Evolutionary conservation across 2,329 filamentous ascomycete genomes (phyloP).

Genomic region (Pezizomycotina sp.): DNA sequence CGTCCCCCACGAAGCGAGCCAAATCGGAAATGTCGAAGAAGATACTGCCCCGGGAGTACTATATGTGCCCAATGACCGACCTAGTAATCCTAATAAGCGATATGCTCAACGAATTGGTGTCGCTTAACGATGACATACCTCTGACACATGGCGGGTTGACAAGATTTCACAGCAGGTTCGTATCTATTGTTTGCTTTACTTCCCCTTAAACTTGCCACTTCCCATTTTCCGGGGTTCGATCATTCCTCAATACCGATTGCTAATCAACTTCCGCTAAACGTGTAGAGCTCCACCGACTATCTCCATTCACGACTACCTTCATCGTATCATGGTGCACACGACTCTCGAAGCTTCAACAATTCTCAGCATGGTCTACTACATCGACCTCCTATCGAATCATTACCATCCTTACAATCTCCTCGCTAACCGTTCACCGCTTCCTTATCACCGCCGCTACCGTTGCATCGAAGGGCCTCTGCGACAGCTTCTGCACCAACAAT

Average conservation of each 20-base stretch:
- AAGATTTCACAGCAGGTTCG: conserved; percentile 80
- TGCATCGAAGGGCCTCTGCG: conserved; percentile 85
- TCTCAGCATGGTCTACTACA: conserved; percentile 98
- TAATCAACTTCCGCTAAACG: conserved; percentile 19
- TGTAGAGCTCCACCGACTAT: conserved; percentile 64
- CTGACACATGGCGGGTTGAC: conserved; percentile 74
- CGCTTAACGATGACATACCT: conserved; percentile 76
- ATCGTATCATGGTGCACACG: conserved; percentile 81
- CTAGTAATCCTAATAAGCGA: conserved; percentile 80
- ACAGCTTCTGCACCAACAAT: conserved; percentile 96
- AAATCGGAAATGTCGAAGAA: conserved; percentile 40
- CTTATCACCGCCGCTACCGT: conserved; percentile 92
- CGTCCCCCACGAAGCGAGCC: conserved; percentile 37
- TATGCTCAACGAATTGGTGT: conserved; percentile 89
- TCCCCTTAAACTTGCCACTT: too few relatives aligned
- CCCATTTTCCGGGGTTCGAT: too few relatives aligned
- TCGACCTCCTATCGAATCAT: conserved; percentile 78
- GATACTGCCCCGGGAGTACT: conserved; percentile 56
- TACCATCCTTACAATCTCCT: conserved; percentile 93
- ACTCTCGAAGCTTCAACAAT: conserved; percentile 83
- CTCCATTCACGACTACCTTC: conserved; percentile 83
- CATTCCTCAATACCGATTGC: conserved; percentile 18
- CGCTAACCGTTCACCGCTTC: conserved; percentile 89
- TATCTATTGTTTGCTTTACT: too few relatives aligned
- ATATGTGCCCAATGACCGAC: conserved; percentile 65